Conservation (phyloP, 768 basidiomycete genomes). For the Rhodocollybia butyracea region DNA sequence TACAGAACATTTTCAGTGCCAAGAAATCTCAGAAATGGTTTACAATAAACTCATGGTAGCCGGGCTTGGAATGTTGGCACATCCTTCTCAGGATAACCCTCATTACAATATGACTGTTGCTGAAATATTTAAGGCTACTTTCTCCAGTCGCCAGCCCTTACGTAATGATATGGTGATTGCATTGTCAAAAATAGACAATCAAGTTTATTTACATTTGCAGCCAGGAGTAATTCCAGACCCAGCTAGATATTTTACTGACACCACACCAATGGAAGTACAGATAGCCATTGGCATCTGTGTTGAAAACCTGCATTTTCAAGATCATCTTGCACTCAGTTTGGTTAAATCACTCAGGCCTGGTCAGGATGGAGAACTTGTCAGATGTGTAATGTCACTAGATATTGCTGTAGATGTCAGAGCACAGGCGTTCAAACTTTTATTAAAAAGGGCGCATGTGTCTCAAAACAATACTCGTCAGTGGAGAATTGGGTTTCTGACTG, state of each 20-base stretch:
- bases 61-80: background rate
- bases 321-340: too few relatives aligned
- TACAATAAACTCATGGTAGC: background rate
- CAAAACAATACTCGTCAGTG: background rate
- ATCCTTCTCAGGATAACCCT: background rate
- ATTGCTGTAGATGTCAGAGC: background rate
- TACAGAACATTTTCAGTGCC: conserved; percentile 7
- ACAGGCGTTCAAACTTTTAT: background rate
- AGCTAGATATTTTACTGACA: conserved; percentile 5
- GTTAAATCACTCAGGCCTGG: too few relatives aligned
- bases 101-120: background rate
- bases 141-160: background rate
- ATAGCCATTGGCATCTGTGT: background rate
- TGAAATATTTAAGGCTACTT: background rate
- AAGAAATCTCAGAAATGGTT: conserved; percentile 3
- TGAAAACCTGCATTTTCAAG: background rate
- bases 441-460: background rate
- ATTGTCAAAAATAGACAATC: background rate
- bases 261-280: conserved; percentile 4
- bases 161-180: background rate
- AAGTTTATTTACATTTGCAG: background rate
- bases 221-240: conserved; percentile 3
- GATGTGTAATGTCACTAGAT: background rate
- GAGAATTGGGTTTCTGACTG: background rate
- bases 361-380: background rate